Percentiles rank a stretch among this genome's conserved stretches.
These are phyloP conservation scores for Balakata baccata DNA, from an alignment of 345 rosid species.

Conservation along the genomic window DNA sequence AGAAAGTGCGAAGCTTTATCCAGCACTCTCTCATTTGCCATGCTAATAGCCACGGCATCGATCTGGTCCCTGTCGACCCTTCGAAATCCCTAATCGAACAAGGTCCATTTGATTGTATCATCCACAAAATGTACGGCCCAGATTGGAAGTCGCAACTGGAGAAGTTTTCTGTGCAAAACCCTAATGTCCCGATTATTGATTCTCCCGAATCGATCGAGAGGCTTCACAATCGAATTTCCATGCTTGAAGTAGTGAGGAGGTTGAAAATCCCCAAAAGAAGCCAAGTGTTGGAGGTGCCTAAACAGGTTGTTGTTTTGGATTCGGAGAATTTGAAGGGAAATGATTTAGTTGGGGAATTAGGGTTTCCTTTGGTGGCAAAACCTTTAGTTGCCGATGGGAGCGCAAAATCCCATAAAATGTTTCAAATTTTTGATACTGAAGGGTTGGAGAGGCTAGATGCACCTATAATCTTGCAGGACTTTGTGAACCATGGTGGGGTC, in stretches of 20 bases:
- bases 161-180: constrained; percentile 35
- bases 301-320: constrained; percentile 43
- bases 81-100: constrained; percentile 41
- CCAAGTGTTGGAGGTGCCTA: constrained; percentile 36
- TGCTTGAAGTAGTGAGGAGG: constrained; percentile 53
- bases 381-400: constrained; percentile 54
- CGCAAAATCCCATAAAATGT: constrained; percentile 48
- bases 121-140: constrained; percentile 51
- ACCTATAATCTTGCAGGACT: constrained; percentile 59
- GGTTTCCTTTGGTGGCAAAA: constrained; percentile 56
- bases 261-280: constrained; percentile 22
- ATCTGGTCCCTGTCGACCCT: constrained; percentile 42
- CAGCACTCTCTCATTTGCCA: constrained; percentile 44
- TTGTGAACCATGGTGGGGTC: constrained; percentile 68
- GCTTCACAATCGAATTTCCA: constrained; percentile 47
- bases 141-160: constrained; percentile 46
- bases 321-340: constrained; percentile 22
- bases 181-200: constrained; percentile 50
- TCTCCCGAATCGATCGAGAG: constrained; percentile 39
- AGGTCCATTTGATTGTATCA: constrained; percentile 57
- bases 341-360: constrained; percentile 26
- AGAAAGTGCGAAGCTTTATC: constrained; percentile 46
- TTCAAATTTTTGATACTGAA: constrained; percentile 45
- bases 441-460: constrained; percentile 39
- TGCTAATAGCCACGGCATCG: constrained; percentile 40